phyloP scores from a whole-genome alignment of 106 monocot species.

The Chionographis japonica region DNA sequence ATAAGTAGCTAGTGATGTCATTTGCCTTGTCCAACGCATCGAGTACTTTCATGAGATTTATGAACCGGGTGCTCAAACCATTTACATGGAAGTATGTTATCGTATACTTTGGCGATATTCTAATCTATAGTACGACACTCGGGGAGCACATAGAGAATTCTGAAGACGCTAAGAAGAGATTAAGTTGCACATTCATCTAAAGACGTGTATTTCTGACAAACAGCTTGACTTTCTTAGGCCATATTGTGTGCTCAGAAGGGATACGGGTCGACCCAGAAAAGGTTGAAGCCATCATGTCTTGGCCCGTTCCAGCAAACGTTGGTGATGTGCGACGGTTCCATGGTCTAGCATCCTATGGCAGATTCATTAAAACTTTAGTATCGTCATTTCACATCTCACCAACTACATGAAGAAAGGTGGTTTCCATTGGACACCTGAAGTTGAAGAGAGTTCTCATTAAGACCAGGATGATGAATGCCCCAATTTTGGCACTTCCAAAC shows the following conservation, averaged over 20 bases:
- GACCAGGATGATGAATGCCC: background rate
- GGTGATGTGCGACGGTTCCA: background rate
- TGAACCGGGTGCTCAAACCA: background rate
- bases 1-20: background rate
- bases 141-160: background rate
- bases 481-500: too few species aligned
- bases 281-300: background rate
- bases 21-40: background rate
- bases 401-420: background rate
- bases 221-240: background rate
- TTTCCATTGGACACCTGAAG: background rate
- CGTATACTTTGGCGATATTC: background rate
- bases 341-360: background rate
- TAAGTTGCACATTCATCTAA: background rate
- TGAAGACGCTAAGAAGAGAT: background rate
- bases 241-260: background rate
- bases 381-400: background rate
- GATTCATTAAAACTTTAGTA: background rate
- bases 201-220: background rate
- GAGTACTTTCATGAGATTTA: too few species aligned
- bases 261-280: background rate
- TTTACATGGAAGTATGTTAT: background rate
- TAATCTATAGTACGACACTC: background rate
- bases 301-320: background rate
- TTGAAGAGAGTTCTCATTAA: background rate